Evolutionary conservation across 768 basidiomycete genomes (phyloP).

Genomic region (Lentinula detonsa): DNA sequence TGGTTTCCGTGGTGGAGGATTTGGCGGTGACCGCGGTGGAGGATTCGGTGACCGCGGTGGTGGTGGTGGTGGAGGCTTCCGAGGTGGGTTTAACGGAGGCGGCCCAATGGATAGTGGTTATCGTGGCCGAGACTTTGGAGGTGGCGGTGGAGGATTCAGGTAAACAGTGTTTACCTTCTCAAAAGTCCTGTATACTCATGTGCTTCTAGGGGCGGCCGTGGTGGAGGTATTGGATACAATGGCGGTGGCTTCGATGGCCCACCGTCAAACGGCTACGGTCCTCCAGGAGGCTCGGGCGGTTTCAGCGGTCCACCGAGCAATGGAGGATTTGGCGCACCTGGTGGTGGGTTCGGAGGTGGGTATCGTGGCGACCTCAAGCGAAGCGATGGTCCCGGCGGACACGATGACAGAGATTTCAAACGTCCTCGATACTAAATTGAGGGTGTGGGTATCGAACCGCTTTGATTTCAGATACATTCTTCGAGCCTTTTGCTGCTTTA

Average conservation of each 20-base stretch:
- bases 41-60: slow-evolving; percentile 26
- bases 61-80: slow-evolving; percentile 18
- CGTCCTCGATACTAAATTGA: slow-evolving; percentile 67
- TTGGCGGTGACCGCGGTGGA: slow-evolving; percentile 26
- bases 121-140: slow-evolving; percentile 16
- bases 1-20: slow-evolving; percentile 34
- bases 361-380: slow-evolving; percentile 74
- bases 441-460: neutral
- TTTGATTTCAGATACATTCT: neutral
- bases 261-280: slow-evolving; percentile 34
- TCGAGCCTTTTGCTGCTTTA: neutral
- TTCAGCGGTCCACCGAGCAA: slow-evolving; percentile 31
- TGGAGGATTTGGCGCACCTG: slow-evolving; percentile 38
- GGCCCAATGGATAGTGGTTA: slow-evolving; percentile 19
- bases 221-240: slow-evolving; percentile 69
- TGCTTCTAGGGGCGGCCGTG: slow-evolving; percentile 49
- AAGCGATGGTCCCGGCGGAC: slow-evolving; percentile 67
- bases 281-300: slow-evolving; percentile 28
- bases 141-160: slow-evolving; percentile 31
- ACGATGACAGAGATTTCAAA: slow-evolving; percentile 78
- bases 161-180: slow-evolving; percentile 19
- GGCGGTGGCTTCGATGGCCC: slow-evolving; percentile 52
- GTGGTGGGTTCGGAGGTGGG: slow-evolving; percentile 43
- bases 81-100: slow-evolving; percentile 30
- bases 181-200: slow-evolving; percentile 15